Conservation (phyloP, 2,329 filamentous ascomycete genomes). For the Aspergillus ruber region DNA sequence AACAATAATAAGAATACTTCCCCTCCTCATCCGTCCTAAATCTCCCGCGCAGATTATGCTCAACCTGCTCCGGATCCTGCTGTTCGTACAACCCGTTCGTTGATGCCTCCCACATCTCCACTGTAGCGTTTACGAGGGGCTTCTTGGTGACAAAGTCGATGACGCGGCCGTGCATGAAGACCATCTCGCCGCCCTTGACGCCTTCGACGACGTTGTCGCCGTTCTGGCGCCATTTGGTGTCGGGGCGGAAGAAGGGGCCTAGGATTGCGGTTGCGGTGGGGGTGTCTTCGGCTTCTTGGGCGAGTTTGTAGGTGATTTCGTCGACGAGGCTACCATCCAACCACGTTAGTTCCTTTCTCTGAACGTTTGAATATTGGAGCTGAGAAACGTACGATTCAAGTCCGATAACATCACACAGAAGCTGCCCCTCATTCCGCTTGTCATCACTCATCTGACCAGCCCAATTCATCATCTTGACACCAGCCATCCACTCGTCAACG, state of each 20-base stretch:
- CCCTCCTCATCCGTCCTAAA: conserved; percentile 63
- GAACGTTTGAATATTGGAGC: neutral
- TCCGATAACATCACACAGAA: conserved; percentile 53
- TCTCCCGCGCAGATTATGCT: conserved; percentile 67
- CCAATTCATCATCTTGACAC: conserved; percentile 54
- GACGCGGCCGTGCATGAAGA: conserved; percentile 60
- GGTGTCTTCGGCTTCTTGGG: conserved; percentile 46
- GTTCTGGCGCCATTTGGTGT: conserved; percentile 64
- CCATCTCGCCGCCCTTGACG: conserved; percentile 47
- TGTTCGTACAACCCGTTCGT: conserved; percentile 69
- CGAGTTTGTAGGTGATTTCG: conserved; percentile 68
- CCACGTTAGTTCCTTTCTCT: conserved; percentile 1
- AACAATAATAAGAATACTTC: conserved; percentile 55
- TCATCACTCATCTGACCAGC: conserved; percentile 58
- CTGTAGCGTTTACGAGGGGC: conserved; percentile 58
- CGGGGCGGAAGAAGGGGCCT: conserved; percentile 74
- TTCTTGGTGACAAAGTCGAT: conserved; percentile 54
- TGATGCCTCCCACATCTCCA: conserved; percentile 75
- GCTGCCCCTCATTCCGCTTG: conserved; percentile 58
- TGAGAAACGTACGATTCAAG: conserved; percentile 46
- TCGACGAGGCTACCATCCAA: conserved; percentile 55
- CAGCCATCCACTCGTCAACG: conserved; percentile 53
- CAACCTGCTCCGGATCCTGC: conserved; percentile 63
- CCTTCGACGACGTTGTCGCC: conserved; percentile 58
- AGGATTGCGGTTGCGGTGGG: conserved; percentile 72